Base-by-base conservation (phyloP, 164 flowering plant genomes). In the Vitis rotundifolia region DNA sequence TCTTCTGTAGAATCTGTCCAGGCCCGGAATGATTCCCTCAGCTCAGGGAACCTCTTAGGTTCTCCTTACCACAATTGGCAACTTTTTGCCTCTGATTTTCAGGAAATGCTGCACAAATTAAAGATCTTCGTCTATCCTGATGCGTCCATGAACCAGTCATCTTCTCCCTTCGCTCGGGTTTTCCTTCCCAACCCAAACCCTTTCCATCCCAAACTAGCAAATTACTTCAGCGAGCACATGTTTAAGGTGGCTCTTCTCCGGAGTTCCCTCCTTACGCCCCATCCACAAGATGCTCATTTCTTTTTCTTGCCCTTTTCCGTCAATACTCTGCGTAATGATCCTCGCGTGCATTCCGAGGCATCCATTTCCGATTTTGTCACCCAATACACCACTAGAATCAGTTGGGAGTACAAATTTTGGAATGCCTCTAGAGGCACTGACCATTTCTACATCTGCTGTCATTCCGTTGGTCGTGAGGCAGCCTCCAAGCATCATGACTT, bases 201-300 rank as follows among this genome's bases (percentile, higher is more conserved):
- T 26, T 66, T 61, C 10, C 49, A 82, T 16, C 83, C 84, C 10
- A 83, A 79, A 70, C 73, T 75, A 0, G 90, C 88, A 4, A 87
- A 87, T 60, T 87, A 84, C 73, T 83, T 62, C 76, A 87, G 90
- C 64, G 90, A 85, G 73, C 88, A 85, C 78, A 84, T 82, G 74
- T 87, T 87, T 66, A 87, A 87, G 67, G 53, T 78, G 1, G 70
- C 81, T 48, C 87, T 87, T 11, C 79, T 85, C 6, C 60, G 28
- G n/a, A 83, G 87, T 59, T 59, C 80, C 51, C 70, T 85, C 15
- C 16, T 83, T 10, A 79, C 88, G 2, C n/a, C 75, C 57, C 14
- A 48, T 13, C 82, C 87, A 0, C 69, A 77, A 52, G 59, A 80
- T 64, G 88, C 90, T 15, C 79, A 81, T 57, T 75, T 87, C 77